Conservation (phyloP, 1,139 yeast species). For the Lodderomyces parapsilosis region DNA sequence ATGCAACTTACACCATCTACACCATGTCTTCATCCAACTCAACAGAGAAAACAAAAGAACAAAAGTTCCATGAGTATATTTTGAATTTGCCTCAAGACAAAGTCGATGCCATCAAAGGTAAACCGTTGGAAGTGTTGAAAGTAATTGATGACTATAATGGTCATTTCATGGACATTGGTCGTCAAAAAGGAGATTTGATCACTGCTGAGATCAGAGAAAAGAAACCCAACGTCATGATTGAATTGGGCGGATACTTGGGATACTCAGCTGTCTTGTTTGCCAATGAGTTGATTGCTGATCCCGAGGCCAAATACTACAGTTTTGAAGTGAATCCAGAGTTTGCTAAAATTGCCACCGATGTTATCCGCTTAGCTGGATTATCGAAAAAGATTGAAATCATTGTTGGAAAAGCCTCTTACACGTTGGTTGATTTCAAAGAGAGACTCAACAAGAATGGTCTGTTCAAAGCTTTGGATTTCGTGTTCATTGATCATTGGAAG, state of each 20-base stretch:
- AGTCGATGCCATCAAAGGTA: conserved; percentile 21
- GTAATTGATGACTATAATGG: conserved; percentile 29
- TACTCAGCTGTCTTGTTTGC: conserved; percentile 43
- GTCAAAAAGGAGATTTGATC: conserved; percentile 31
- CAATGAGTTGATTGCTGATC: conserved; percentile 21
- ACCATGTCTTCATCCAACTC: neutral
- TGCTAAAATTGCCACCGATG: conserved; percentile 31
- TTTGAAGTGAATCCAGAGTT: conserved; percentile 35
- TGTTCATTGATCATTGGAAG: conserved; percentile 45
- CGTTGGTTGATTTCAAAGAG: conserved; percentile 26
- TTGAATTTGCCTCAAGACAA: conserved; percentile 22
- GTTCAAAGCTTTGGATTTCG: conserved; percentile 27
- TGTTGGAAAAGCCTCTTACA: conserved; percentile 35
- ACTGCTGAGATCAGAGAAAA: conserved; percentile 22
- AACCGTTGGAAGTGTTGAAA: conserved; percentile 30
- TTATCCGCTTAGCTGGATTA: conserved; percentile 40
- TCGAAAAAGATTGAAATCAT: conserved; percentile 30
- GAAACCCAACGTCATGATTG: conserved; percentile 36
- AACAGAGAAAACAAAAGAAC: conserved; percentile 17
- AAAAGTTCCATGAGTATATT: conserved; percentile 22
- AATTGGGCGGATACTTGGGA: conserved; percentile 46
- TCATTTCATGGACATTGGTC: conserved; percentile 34
- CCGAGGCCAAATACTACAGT: conserved; percentile 32
- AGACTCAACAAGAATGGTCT: conserved; percentile 12
- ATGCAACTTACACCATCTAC: neutral